Base-by-base conservation (phyloP, 352 stramenopile genomes). In the Pythium aquatile region DNA sequence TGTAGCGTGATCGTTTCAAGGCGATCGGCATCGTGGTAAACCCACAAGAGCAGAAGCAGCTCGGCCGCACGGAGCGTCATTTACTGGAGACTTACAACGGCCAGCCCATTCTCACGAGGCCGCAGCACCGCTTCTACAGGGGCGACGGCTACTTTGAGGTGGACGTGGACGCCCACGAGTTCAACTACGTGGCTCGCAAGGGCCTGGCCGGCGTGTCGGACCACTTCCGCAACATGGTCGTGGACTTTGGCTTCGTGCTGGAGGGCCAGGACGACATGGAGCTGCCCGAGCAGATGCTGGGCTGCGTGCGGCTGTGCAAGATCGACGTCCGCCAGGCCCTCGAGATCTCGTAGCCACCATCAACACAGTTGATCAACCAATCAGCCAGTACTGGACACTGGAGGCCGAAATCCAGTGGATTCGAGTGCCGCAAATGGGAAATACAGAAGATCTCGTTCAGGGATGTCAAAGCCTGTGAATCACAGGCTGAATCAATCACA, bases 11-110 rank as follows among this genome's bases (percentile, higher is more conserved):
- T 56, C 78, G 85, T 3, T 90, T 94, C 49, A 94, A 94, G 52
- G 85, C 85, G 8, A 94, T 94, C 40, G 85, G 85, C 9, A 76
- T 94, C 46, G 85, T 94, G 9, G 85, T 85, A 1, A 94, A 94
- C 46, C 79, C 85, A 3, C 66, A 83, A 39, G 85, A 92, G 51
- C 83, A 91, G 47, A 74, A 49, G 42, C 42, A 74, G 8, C 74
- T 94, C 6, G 83, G 85, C 7, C 79, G 85, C 28, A 90, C 83
- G 0, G 83, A 94, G 54, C 77, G 80, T 17, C 85, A 88, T 48
- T 65, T 94, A 48, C 71, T 94, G 3, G 85, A 94, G 61, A 91
- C 85, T 0, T 94, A 94, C 69, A 93, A 93, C 24, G 85, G 85
- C 0, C 85, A 94, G 51, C 85, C 83, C 1, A 91, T 94, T 61